phyloP scores from a whole-genome alignment of 371 early-diverging fungal genomes.

The Lichtheimia ramosa region DNA sequence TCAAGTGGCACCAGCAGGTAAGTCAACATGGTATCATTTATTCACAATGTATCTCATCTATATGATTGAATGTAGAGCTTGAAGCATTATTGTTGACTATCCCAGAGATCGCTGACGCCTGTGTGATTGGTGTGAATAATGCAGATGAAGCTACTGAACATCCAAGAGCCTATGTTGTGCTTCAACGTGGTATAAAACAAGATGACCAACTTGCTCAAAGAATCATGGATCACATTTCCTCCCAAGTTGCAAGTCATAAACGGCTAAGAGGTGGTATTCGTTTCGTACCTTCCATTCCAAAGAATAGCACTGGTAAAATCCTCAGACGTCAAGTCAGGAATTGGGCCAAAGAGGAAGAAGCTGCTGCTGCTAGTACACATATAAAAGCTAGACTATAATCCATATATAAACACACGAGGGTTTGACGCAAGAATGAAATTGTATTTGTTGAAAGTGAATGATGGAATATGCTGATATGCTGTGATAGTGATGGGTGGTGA shows the following conservation, averaged over 20 bases:
- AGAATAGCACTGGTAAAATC: slow-evolving; percentile 78
- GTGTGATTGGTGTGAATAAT: slow-evolving; percentile 70
- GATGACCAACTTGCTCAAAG: slow-evolving; percentile 34
- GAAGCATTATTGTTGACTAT: slow-evolving; percentile 78
- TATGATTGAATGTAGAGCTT: slow-evolving; percentile 48
- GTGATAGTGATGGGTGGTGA: not conserved
- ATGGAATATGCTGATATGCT: not conserved
- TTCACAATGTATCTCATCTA: too few relatives aligned
- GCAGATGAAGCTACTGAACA: slow-evolving; percentile 71
- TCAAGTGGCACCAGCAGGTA: slow-evolving; percentile 59
- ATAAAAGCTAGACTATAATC: slow-evolving; percentile 19
- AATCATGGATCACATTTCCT: slow-evolving; percentile 60
- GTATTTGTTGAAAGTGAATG: not conserved
- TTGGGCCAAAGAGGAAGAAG: slow-evolving; percentile 40
- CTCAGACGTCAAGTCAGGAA: slow-evolving; percentile 55
- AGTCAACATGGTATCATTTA: not conserved
- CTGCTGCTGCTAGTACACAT: not conserved
- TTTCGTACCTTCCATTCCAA: slow-evolving; percentile 73
- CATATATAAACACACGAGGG: not conserved
- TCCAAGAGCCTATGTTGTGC: slow-evolving; percentile 79
- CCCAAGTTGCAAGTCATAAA: slow-evolving; percentile 72
- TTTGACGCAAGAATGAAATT: not conserved
- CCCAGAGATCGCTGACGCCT: slow-evolving; percentile 70
- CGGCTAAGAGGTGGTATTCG: slow-evolving; percentile 75
- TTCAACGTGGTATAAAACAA: slow-evolving; percentile 18